Evolutionary conservation across 2,329 filamentous ascomycete genomes (phyloP), one percentile per base, ranked within the genome.

Genomic region (Elsinoe arachidis): DNA sequence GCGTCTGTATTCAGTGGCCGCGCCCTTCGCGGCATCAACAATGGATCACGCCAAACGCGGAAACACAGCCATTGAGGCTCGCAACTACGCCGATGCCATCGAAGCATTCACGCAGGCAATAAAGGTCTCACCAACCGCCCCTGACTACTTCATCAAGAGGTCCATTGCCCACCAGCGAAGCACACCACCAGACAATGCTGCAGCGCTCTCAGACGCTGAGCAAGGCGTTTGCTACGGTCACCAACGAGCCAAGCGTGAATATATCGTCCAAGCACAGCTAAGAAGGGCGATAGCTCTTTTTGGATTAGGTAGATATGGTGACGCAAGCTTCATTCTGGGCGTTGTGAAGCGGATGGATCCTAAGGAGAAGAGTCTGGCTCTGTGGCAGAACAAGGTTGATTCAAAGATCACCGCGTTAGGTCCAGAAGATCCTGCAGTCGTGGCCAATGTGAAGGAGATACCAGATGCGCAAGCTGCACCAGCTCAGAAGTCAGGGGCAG

Each of bases 221-320:
- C 65, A 72, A 38, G 75, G 83, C 53, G 78, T 82, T 57, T 75
- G 82, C 2, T 77, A 80, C 19, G 87, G 90, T 1, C 80, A 93
- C 44, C 78, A 85, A 61, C 86, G 92, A 39, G 87, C 81, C 33
- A 87, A 85, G 65, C 83, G 87, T 53, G 83, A 89, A 62, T 79
- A 87, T 30, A 89, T 96, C 69, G 78, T 84, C 46, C 82, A 89
- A n/a, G 86, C 88, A 1, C 89, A 96, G 66, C 82, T 93, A 65
- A 83, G 91, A 63, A 83, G 92, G 37, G 87, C 83, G 4, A 82
- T 95, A 11, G 80, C 86, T 10, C 77, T 92, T 23, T 87, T 83
- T 70, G 81, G 84, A 51, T 75, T 90, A 39, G 82, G 81, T 34
- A 79, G 82, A 55, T 89, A 84, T 64, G 90, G 85, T 2, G 86